phyloP scores from a whole-genome alignment of 441 rosid species.

The Aquilaria agallochum region DNA sequence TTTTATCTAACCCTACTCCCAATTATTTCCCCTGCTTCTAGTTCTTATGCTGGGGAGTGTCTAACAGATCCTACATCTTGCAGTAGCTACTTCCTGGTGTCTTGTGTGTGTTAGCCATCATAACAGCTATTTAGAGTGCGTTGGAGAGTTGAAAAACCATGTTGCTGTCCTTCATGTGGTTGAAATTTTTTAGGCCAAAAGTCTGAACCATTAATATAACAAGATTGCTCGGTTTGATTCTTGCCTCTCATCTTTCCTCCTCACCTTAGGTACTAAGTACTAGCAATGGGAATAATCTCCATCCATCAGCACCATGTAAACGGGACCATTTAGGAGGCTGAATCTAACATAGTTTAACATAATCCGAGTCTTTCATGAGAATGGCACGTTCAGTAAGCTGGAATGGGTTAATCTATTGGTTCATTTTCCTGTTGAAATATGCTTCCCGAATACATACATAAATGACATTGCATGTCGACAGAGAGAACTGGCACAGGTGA shows the following conservation, averaged over 20 bases:
- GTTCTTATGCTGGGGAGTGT: no score
- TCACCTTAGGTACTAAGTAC: no score
- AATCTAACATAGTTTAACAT: constrained; percentile 1
- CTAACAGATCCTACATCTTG: no score
- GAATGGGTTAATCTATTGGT: constrained; percentile 2
- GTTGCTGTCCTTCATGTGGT: no score
- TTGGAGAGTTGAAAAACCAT: no score
- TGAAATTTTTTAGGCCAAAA: no score
- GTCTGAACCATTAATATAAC: no score
- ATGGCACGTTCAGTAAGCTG: background rate
- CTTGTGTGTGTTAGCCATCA: no score
- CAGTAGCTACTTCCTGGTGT: no score
- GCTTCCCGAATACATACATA: background rate
- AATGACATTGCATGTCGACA: background rate
- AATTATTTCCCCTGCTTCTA: no score
- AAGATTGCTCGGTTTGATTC: background rate
- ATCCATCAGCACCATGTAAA: background rate
- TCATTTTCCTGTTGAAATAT: constrained; percentile 7
- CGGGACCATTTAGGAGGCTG: background rate
- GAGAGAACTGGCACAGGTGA: background rate
- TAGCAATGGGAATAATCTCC: background rate
- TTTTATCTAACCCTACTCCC: no score
- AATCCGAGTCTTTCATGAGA: background rate
- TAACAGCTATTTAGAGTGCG: no score
- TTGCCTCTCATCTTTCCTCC: background rate